Evolutionary conservation across 2,329 filamentous ascomycete genomes (phyloP), one percentile per base, ranked within the genome.

Genomic region (Diaporthe capsici): DNA sequence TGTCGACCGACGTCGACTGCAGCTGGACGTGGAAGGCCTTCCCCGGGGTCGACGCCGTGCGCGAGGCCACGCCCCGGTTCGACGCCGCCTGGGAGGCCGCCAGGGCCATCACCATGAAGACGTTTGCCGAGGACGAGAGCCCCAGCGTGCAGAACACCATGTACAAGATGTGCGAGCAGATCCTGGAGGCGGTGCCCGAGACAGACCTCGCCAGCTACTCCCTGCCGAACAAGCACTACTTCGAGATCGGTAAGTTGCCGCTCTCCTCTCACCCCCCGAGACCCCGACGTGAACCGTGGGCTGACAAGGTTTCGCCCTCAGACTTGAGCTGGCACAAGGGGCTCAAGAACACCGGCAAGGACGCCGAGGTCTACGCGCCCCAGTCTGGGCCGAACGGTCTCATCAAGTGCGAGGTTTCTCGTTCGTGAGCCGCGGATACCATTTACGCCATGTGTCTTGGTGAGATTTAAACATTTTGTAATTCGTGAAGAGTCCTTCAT

Each of bases 151-250:
- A 99, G 87, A 93, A 93, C 81, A 98, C 96, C 77, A 98, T 99
- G 97, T 99, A 98, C 88, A 97, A 98, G 88, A 99, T 99, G 96
- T 92, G 91, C 80, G 94, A 96, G 84, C 88, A 93, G 84, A 98
- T 99, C 79, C 88, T 99, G 72, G 93, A 90, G 12, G 91, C 89
- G 31, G 94, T 92, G 34, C 93, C 95, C 20, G 88, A 92, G 78
- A 90, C 95, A 31, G 90, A 93, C 60, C 88, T 89, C 31, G 94
- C 97, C 57, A 91, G 93, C 80, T 98, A 98, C 83, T 89, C 93
- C 12, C 89, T 99, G 81, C 97, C 97, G 15, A 99, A 99, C 89
- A 98, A 98, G 88, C 97, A 99, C 86, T 98, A 98, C 87, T 98
- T 98, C 82, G 96, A 98, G 86, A 93, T 98, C 84, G 94, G 92